Percentiles rank a stretch among this genome's conserved stretches.
Evolutionary conservation across 78 protist species (phyloP).

Genomic region (Polysphondylium violaceum): DNA sequence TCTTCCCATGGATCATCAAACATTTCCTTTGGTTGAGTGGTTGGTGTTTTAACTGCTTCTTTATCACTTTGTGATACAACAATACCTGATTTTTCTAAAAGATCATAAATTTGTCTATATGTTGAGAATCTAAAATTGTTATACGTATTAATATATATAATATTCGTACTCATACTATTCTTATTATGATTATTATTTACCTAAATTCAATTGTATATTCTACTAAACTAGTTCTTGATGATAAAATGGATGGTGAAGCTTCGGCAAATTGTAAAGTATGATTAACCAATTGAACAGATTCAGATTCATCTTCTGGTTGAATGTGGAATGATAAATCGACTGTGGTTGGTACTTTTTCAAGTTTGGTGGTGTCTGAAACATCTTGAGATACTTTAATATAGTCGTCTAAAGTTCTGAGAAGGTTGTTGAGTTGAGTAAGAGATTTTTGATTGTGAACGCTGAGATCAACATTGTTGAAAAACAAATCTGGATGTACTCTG

Average conservation of each 20-base stretch:
- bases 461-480: background rate
- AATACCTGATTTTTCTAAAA: constrained; percentile 39
- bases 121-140: constrained; percentile 14
- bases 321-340: constrained; percentile 1
- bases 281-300: background rate
- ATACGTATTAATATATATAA: background rate
- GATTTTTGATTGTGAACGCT: constrained; percentile 31
- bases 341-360: constrained; percentile 33
- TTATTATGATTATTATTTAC: background rate
- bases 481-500: constrained; percentile 70
- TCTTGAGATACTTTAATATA: constrained; percentile 24
- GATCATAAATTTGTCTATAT: constrained; percentile 35
- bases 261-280: constrained; percentile 2
- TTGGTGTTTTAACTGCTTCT: constrained; percentile 15
- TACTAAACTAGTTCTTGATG: constrained; percentile 29
- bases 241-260: background rate
- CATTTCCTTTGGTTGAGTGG: background rate
- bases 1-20: constrained; percentile 64
- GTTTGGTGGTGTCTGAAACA: background rate
- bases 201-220: constrained; percentile 26
- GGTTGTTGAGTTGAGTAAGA: constrained; percentile 44
- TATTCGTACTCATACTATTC: background rate
- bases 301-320: constrained; percentile 17
- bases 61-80: constrained; percentile 6
- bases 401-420: constrained; percentile 30